Evolutionary conservation across 768 basidiomycete genomes (phyloP).

Genomic region (Trametes punicea): DNA sequence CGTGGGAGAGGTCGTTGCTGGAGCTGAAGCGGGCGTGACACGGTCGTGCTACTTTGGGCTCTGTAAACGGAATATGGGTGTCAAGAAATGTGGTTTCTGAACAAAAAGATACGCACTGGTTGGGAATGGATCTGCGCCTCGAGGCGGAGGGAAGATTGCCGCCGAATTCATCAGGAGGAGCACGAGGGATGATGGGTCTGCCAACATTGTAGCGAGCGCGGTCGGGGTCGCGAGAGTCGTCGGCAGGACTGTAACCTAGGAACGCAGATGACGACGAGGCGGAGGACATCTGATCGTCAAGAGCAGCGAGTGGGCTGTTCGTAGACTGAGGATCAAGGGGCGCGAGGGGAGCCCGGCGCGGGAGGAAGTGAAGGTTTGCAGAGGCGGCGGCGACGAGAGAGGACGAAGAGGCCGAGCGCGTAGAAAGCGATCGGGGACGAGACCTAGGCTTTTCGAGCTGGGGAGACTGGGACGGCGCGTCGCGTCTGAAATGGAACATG

Average conservation of each 20-base stretch:
- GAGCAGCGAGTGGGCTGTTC: conserved; percentile 9
- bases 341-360: conserved; percentile 27
- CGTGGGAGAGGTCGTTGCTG: conserved; percentile 17
- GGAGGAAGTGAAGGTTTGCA: conserved; percentile 7
- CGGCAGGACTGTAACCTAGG: conserved; percentile 22
- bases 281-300: conserved; percentile 28
- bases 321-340: conserved; percentile 28
- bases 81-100: not conserved
- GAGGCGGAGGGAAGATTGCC: conserved; percentile 15
- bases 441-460: conserved; percentile 17
- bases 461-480: conserved; percentile 8
- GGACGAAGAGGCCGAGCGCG: conserved; percentile 8
- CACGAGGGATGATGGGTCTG: conserved; percentile 25
- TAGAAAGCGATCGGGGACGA: conserved; percentile 13
- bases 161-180: conserved; percentile 18
- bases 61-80: conserved; percentile 14
- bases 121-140: conserved; percentile 25
- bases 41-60: conserved; percentile 12
- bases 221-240: conserved; percentile 23
- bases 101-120: conserved; percentile 24
- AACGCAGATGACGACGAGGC: conserved; percentile 23
- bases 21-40: conserved; percentile 17
- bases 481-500: conserved; percentile 21
- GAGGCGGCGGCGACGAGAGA: conserved; percentile 9
- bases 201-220: conserved; percentile 22